Evolutionary conservation across 148 eudicot species (phyloP), one percentile per base, ranked within the genome.

Genomic region (Polygonum maritimum): DNA sequence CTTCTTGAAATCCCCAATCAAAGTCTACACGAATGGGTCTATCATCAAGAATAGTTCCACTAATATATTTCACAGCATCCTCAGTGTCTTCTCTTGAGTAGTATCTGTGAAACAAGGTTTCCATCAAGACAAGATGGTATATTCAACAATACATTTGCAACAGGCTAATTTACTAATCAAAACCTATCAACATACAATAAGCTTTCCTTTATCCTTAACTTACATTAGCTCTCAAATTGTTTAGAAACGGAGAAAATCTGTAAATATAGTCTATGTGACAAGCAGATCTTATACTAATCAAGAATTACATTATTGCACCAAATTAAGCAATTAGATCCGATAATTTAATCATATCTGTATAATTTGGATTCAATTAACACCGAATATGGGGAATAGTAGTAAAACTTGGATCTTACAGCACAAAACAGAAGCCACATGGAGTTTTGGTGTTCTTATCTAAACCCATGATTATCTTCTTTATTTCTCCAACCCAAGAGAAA

Each of bases 1-100:
- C 98, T 75, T 94, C 98, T 84, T 92, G 96, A 81, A 94, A 94
- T 67, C 97, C 98, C 98, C 98, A 94, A 85, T 92, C 98, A 78
- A 94, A 94, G 86, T 94, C 97, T 48, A 85, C 98, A 81, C 98
- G 97, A 80, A 94, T 92, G 71, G 97, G 96, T 73, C 98, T 95
- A 82, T 94, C 98, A 79, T 94, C 98, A 39, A 94, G 98, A 83
- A 94, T 90, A 3, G 98, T 94, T 78, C 98, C 97, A 81, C 98
- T 94, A 38, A 92, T 85, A 74, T 89, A 92, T 83, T 94, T 94
- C 49, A 89, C 97, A 62, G 97, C 81, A 84, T 94, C 98, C 83
- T 90, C 98, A 55, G 97, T 84, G 81, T 94, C 96, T 45, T 92
- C 92, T 80, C 98, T 85, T 9, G 98, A 92, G 78, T 94, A 94